Evolutionary conservation across 2,329 filamentous ascomycete genomes (phyloP).

Genomic region (Diaporthe capsici): DNA sequence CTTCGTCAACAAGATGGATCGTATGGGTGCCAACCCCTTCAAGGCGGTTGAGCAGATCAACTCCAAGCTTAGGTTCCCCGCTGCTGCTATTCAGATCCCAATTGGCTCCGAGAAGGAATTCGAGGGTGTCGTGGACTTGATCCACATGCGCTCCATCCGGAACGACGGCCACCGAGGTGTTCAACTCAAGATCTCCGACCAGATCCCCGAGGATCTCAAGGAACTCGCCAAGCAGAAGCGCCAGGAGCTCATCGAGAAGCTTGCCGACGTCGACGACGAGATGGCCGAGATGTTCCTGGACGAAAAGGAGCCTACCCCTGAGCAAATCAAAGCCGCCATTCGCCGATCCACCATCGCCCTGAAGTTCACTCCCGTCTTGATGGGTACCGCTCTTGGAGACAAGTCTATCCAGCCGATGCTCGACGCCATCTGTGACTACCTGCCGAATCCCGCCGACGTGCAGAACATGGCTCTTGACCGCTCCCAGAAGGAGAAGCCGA

Average conservation of each 20-base stretch:
- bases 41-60: slow-evolving; percentile 99
- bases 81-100: slow-evolving; percentile 93
- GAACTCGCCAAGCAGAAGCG: slow-evolving; percentile 86
- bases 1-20: slow-evolving; percentile 99
- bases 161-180: slow-evolving; percentile 89
- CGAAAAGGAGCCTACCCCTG: slow-evolving; percentile 81
- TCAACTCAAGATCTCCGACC: slow-evolving; percentile 80
- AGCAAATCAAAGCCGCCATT: slow-evolving; percentile 93
- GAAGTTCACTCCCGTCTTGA: slow-evolving; percentile 95
- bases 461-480: slow-evolving; percentile 91
- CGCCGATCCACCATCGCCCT: slow-evolving; percentile 88
- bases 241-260: slow-evolving; percentile 88
- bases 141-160: slow-evolving; percentile 93
- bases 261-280: slow-evolving; percentile 97
- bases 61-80: slow-evolving; percentile 91
- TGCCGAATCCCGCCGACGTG: slow-evolving; percentile 92
- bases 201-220: slow-evolving; percentile 85
- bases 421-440: slow-evolving; percentile 94
- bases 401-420: slow-evolving; percentile 96
- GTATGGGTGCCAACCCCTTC: slow-evolving; percentile 98
- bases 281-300: slow-evolving; percentile 96
- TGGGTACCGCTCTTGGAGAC: slow-evolving; percentile 95
- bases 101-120: slow-evolving; percentile 95
- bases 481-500: slow-evolving; percentile 81
- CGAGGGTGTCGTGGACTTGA: slow-evolving; percentile 90